Conservation (phyloP, 2,329 filamentous ascomycete species). For the Aureobasidium melanogenum region DNA sequence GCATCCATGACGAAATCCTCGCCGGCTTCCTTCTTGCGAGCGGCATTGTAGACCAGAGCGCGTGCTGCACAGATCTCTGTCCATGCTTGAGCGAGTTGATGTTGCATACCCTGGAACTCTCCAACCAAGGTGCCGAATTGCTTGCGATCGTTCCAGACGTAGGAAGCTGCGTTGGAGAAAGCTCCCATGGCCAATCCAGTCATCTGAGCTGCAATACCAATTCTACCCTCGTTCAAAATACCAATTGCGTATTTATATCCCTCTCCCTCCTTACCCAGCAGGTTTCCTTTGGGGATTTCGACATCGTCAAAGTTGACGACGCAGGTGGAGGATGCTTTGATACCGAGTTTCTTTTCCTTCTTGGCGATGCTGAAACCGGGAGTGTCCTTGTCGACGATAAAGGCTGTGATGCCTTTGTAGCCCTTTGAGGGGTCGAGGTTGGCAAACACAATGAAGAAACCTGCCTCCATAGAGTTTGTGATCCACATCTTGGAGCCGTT, state of each 20-base stretch:
- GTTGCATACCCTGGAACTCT: slow-evolving; percentile 98
- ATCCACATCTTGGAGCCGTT: slow-evolving; percentile 99
- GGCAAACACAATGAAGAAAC: slow-evolving; percentile 95
- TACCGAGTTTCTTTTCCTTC: slow-evolving; percentile 99
- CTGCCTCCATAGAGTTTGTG: slow-evolving; percentile 89
- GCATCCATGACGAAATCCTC: slow-evolving; percentile 92
- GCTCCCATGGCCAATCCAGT: slow-evolving; percentile 90
- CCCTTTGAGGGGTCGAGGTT: slow-evolving; percentile 87
- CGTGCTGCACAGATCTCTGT: slow-evolving; percentile 87
- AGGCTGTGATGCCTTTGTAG: slow-evolving; percentile 95
- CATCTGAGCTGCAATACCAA: slow-evolving; percentile 98
- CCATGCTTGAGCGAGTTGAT: slow-evolving; percentile 94
- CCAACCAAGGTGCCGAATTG: slow-evolving; percentile 92
- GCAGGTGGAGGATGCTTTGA: slow-evolving; percentile 90
- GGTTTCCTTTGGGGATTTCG: slow-evolving; percentile 75
- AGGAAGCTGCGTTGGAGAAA: slow-evolving; percentile 87
- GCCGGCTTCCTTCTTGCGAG: slow-evolving; percentile 95
- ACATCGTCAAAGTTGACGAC: slow-evolving; percentile 98
- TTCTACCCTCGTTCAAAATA: slow-evolving; percentile 89
- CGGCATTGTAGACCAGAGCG: slow-evolving; percentile 89
- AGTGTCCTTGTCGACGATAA: slow-evolving; percentile 83
- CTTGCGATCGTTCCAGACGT: slow-evolving; percentile 97
- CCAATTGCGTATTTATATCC: slow-evolving; percentile 98
- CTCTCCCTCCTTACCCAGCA: slow-evolving; percentile 79
- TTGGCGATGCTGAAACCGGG: slow-evolving; percentile 92